Evolutionary conservation across 257 asterid genomes (phyloP).

Genomic region (Primulina eburnea): DNA sequence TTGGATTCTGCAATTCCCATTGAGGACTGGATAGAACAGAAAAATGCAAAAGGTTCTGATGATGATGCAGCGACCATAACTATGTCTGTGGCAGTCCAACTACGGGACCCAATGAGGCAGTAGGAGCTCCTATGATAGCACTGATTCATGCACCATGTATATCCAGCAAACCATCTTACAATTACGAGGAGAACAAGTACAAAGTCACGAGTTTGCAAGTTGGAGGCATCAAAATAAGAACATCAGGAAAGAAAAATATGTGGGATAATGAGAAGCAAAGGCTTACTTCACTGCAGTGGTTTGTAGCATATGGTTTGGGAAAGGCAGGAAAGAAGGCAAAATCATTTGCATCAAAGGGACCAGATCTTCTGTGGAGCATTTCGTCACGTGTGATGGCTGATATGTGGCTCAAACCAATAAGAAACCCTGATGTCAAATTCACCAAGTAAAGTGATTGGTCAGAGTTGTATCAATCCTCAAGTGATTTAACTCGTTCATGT

Average conservation of each 20-base stretch:
- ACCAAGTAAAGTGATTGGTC: constrained; percentile 22
- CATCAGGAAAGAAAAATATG: constrained; percentile 28
- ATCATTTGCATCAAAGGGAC: constrained; percentile 37
- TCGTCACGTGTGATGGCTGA: constrained; percentile 83
- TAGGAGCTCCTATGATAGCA: constrained; percentile 83
- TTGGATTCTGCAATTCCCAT: constrained; percentile 58
- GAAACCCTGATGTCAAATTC: constrained; percentile 87
- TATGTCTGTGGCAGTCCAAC: constrained; percentile 50
- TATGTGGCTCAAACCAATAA: constrained; percentile 92
- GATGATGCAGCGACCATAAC: constrained; percentile 26
- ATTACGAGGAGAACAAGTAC: constrained; percentile 51
- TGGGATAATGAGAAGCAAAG: constrained; percentile 85
- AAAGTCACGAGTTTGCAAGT: constrained; percentile 57
- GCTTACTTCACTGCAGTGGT: constrained; percentile 86
- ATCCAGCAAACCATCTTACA: constrained; percentile 6
- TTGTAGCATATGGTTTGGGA: constrained; percentile 67
- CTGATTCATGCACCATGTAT: constrained; percentile 43
- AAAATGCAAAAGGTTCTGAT: neutral
- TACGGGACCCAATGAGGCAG: constrained; percentile 83
- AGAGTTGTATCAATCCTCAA: neutral
- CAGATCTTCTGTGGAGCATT: constrained; percentile 70
- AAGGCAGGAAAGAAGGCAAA: constrained; percentile 61
- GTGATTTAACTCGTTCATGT: neutral
- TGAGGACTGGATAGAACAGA: constrained; percentile 52
- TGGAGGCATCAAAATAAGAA: constrained; percentile 62